These are phyloP conservation scores for Fusarium keratoplasticum DNA, from an alignment of 2,329 filamentous ascomycete genomes.

Conservation along the genomic window DNA sequence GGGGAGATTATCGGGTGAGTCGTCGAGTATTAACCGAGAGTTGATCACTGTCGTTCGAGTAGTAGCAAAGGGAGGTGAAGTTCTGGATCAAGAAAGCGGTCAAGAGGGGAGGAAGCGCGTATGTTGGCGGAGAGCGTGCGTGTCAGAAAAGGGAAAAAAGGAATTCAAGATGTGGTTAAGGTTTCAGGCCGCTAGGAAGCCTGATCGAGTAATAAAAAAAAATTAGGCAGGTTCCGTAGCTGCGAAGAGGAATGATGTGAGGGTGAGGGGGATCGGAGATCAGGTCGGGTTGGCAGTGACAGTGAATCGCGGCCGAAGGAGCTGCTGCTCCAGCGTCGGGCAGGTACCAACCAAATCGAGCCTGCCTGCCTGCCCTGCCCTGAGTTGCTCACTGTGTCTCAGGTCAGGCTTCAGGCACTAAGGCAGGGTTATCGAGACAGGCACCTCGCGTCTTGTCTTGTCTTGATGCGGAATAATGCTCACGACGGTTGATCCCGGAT, in stretches of 20 bases:
- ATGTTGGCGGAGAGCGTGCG: slow-evolving; percentile 4
- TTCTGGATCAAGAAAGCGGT: slow-evolving; percentile 22
- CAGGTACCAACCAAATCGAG: no score
- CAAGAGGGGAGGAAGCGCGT: slow-evolving; percentile 23
- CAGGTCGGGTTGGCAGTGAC: neutral
- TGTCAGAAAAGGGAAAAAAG: neutral
- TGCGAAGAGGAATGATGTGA: slow-evolving; percentile 24
- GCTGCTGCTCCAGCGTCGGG: no score
- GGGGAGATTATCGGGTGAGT: slow-evolving; percentile 11
- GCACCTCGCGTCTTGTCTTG: no score
- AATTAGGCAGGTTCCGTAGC: slow-evolving; percentile 15
- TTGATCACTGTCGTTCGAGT: slow-evolving; percentile 9
- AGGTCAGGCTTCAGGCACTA: no score
- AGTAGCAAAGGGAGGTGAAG: slow-evolving; percentile 9
- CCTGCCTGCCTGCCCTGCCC: no score
- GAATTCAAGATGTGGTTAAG: neutral
- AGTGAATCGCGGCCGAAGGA: slow-evolving; percentile 24
- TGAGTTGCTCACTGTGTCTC: no score
- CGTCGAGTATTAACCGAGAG: slow-evolving; percentile 1
- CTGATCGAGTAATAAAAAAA: neutral
- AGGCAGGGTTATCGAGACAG: no score
- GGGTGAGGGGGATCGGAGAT: slow-evolving; percentile 24
- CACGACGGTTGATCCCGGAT: no score
- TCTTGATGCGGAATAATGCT: no score
- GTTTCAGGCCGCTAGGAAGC: slow-evolving; percentile 14